Base-by-base conservation (phyloP, 78 protist genomes). In the Dictyostelium firmibasis region DNA sequence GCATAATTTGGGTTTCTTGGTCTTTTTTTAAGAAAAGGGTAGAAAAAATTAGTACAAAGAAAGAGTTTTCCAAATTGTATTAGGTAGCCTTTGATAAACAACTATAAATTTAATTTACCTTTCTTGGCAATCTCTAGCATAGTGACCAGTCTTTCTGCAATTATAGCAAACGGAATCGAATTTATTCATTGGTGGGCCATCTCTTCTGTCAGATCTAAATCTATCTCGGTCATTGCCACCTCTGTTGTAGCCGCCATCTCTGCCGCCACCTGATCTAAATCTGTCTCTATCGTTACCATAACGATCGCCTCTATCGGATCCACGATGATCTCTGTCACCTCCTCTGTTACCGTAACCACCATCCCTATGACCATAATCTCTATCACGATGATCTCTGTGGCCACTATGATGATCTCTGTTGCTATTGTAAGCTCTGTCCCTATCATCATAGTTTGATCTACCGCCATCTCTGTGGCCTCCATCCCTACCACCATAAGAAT, bases 1-100 rank as follows among this genome's bases (percentile, higher is more conserved):
- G 60, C 79, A 47, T 89, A 89, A 38, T 23, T 43, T 89, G 94
- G 94, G 76, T 89, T 89, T 44, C 94, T 78, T 89, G 94, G 94
- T 76, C 93, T 78, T 7, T 38, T 33, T 57, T 5, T 10, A 57
- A 35, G 0, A 29, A 47, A 14, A 47, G 23, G 35, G 16, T 29
- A 47, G 13, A 47, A 79, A 47, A 79, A 29, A 14, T 23, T 41
- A 62, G 38, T 36, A 75, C 16, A 0, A 75, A 33, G 2, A 27
- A 33, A 14, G n/a, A n/a, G n/a, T n/a, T n/a, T n/a, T n/a, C n/a
- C n/a, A n/a, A n/a, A n/a, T n/a, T n/a, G n/a, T n/a, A n/a, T 2
- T 35, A 75, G 16, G 10, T 38, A 4, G 43, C 43, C 43, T 38
- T n/a, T n/a, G n/a, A n/a, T n/a, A 0, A 18, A 44, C 0, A 14